Conservation (phyloP, 352 stramenopile genomes). For the Aphanomyces invadans region DNA sequence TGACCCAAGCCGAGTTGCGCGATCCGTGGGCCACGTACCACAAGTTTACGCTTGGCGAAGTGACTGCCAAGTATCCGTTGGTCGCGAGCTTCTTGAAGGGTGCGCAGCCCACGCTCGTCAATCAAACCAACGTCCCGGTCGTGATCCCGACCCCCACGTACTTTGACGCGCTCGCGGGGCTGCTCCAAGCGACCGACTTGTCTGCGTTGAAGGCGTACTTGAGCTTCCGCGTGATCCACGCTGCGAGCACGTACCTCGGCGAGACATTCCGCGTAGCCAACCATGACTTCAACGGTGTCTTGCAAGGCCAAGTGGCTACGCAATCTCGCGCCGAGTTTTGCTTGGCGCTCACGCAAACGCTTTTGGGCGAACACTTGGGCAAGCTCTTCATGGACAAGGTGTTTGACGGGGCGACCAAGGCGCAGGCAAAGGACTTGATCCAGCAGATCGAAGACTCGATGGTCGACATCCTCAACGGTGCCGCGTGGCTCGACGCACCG, state of each 20-base stretch:
- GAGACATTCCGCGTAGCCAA: slow-evolving; percentile 45
- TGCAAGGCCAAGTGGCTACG: slow-evolving; percentile 32
- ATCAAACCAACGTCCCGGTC: slow-evolving; percentile 33
- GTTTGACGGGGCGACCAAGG: slow-evolving; percentile 77
- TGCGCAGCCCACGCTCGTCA: slow-evolving; percentile 34
- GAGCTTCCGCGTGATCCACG: slow-evolving; percentile 55
- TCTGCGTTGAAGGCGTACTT: slow-evolving; percentile 48
- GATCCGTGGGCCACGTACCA: slow-evolving; percentile 83
- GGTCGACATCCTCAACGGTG: slow-evolving; percentile 66
- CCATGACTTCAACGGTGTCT: slow-evolving; percentile 41
- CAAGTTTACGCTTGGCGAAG: slow-evolving; percentile 64
- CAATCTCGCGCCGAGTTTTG: slow-evolving; percentile 43
- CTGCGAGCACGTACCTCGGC: slow-evolving; percentile 35
- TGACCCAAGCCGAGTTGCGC: slow-evolving; percentile 77
- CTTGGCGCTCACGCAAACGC: slow-evolving; percentile 63
- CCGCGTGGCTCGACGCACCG: slow-evolving; percentile 82
- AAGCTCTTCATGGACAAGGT: slow-evolving; percentile 85
- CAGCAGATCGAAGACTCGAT: slow-evolving; percentile 79
- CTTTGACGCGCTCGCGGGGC: slow-evolving; percentile 41
- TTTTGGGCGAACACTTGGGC: slow-evolving; percentile 80
- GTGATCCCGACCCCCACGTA: slow-evolving; percentile 45
- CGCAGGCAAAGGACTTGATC: slow-evolving; percentile 66
- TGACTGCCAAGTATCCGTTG: slow-evolving; percentile 43
- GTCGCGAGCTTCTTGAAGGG: slow-evolving; percentile 45
- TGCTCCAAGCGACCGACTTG: slow-evolving; percentile 35